These are phyloP conservation scores for Primulina tabacum DNA, from an alignment of 257 asterid genomes.

Conservation along the genomic window DNA sequence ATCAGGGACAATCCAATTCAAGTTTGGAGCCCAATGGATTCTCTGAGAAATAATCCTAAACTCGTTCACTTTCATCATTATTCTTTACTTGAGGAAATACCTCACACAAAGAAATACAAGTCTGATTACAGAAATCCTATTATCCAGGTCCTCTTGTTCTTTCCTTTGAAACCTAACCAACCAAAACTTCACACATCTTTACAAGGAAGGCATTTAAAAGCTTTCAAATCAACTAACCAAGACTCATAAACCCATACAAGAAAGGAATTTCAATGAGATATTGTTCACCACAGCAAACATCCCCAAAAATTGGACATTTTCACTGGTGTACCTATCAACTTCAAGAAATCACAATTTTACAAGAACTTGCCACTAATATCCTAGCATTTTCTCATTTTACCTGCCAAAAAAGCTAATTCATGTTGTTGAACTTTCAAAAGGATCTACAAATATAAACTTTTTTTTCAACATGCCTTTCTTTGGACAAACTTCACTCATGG, in stretches of 20 bases:
- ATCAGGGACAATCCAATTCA: slow-evolving; percentile 20
- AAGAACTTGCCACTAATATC: slow-evolving; percentile 3
- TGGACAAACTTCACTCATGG: slow-evolving; percentile 17
- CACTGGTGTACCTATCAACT: slow-evolving; percentile 1
- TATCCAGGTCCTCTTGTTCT: slow-evolving; percentile 1
- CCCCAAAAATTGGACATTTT: neutral
- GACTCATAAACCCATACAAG: slow-evolving; percentile 13
- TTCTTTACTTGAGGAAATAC: slow-evolving; percentile 15
- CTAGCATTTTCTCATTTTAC: neutral
- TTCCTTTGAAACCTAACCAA: slow-evolving; percentile 18
- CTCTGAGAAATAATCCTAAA: slow-evolving; percentile 13
- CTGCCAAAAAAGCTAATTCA: slow-evolving; percentile 13
- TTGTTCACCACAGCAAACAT: neutral
- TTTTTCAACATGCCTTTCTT: neutral
- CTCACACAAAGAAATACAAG: slow-evolving; percentile 4
- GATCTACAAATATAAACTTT: neutral
- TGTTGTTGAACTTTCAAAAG: slow-evolving; percentile 17
- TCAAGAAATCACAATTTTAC: slow-evolving; percentile 3
- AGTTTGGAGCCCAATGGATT: slow-evolving; percentile 19
- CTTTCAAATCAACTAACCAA: slow-evolving; percentile 8
- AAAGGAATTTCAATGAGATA: slow-evolving; percentile 13
- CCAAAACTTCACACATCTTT: neutral
- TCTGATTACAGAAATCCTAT: slow-evolving; percentile 13
- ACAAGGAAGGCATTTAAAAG: neutral
- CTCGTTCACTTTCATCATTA: slow-evolving; percentile 18